These are phyloP conservation scores for Clavulina sp. DNA, from an alignment of 768 basidiomycete genomes.

Conservation along the genomic window DNA sequence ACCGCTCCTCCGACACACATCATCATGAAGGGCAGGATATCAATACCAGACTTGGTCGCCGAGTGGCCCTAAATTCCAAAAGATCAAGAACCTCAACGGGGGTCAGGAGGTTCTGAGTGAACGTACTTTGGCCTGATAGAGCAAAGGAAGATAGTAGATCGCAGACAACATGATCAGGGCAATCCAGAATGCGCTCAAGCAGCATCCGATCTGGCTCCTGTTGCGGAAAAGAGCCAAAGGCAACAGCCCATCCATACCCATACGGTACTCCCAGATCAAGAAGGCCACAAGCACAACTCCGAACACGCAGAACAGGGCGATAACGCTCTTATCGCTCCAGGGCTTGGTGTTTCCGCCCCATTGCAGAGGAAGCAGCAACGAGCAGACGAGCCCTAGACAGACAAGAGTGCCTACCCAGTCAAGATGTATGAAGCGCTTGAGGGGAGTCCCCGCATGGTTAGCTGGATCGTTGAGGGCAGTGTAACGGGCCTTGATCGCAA, in stretches of 20 bases:
- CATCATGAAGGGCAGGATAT: conserved; percentile 21
- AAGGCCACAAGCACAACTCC: conserved; percentile 16
- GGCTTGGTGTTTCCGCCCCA: conserved; percentile 26
- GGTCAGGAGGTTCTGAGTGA: not conserved
- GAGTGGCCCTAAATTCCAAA: conserved; percentile 12
- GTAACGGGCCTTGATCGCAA: conserved; percentile 17
- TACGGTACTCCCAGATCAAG: conserved; percentile 20
- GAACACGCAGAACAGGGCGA: conserved; percentile 17
- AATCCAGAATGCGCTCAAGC: conserved; percentile 12
- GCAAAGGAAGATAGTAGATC: conserved; percentile 11
- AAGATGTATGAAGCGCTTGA: conserved; percentile 13
- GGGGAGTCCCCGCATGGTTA: conserved; percentile 9
- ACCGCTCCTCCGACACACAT: not conserved
- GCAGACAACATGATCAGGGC: conserved; percentile 1
- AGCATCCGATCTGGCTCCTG: conserved; percentile 17
- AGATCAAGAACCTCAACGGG: not conserved
- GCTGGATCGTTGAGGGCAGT: conserved; percentile 11
- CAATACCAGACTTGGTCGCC: conserved; percentile 19
- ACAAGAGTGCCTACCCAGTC: conserved; percentile 24
- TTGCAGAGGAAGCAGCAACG: conserved; percentile 24
- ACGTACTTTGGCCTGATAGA: conserved; percentile 8
- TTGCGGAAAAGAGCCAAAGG: conserved; percentile 19
- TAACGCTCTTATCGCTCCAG: conserved; percentile 21
- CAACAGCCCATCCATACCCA: conserved; percentile 23
- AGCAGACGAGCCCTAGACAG: conserved; percentile 19